Evolutionary conservation across 495 filamentous ascomycete species (phyloP).

Genomic region (Xylaria flabelliformis): DNA sequence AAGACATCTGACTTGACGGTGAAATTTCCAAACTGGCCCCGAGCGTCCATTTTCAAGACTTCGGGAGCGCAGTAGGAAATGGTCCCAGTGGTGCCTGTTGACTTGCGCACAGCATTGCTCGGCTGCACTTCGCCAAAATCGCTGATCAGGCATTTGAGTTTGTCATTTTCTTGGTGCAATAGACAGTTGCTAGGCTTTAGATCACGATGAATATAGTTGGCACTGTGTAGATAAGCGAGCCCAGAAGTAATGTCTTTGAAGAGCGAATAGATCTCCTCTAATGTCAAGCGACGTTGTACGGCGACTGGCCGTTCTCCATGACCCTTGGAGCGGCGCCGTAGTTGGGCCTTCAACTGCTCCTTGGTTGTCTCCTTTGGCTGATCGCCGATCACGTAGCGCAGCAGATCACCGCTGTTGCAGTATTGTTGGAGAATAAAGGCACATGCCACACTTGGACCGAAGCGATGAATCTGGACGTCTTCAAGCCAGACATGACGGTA

Average conservation of each 20-base stretch:
- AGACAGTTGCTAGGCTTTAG: conserved; percentile 96
- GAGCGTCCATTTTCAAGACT: conserved; percentile 74
- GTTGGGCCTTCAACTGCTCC: conserved; percentile 84
- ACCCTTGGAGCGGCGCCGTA: conserved; percentile 76
- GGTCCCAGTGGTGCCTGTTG: conserved; percentile 92
- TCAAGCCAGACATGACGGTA: conserved; percentile 98
- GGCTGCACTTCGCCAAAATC: conserved; percentile 96
- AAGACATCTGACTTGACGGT: conserved; percentile 96
- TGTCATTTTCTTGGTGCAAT: conserved; percentile 74
- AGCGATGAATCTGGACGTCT: conserved; percentile 78
- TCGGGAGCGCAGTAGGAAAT: conserved; percentile 98
- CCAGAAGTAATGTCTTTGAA: conserved; percentile 96
- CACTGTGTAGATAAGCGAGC: conserved; percentile 86
- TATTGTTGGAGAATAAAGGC: conserved; percentile 98
- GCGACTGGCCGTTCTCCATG: conserved; percentile 51
- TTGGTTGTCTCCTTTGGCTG: conserved; percentile 66
- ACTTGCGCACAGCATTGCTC: conserved; percentile 77
- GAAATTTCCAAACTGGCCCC: conserved; percentile 85
- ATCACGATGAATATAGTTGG: conserved; percentile 95
- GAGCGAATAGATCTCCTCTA: conserved; percentile 95
- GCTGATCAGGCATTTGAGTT: conserved; percentile 83
- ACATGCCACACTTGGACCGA: conserved; percentile 91
- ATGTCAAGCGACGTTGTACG: conserved; percentile 67
- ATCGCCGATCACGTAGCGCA: conserved; percentile 81
- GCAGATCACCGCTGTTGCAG: conserved; percentile 92